Conservation (phyloP, 2,329 filamentous ascomycete genomes). For the Fusarium algeriense region DNA sequence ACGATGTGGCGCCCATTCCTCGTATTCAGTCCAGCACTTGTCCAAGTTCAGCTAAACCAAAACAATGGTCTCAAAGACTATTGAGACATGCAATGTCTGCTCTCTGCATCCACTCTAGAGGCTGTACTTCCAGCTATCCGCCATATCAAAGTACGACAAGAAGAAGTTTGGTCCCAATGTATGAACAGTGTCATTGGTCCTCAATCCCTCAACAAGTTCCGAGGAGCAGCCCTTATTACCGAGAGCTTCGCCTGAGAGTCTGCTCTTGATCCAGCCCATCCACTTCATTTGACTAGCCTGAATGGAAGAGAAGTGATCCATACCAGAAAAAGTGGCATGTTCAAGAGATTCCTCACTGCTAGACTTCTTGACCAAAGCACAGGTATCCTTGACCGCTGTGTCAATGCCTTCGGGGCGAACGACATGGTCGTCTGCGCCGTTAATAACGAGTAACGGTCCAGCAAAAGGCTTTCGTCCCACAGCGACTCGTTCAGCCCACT, state of each 20-base stretch:
- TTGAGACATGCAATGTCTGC: neutral
- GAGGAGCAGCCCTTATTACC: constrained; percentile 8
- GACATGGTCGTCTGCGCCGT: constrained; percentile 5
- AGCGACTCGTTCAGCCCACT: constrained; percentile 11
- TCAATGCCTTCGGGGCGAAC: constrained; percentile 20
- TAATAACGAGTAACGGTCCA: neutral
- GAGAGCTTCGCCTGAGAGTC: neutral
- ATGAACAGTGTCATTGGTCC: constrained; percentile 6
- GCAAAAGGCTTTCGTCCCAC: neutral
- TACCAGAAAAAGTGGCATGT: constrained; percentile 1
- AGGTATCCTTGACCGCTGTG: constrained; percentile 5
- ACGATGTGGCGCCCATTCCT: neutral
- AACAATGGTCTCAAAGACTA: neutral
- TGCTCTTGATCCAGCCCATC: constrained; percentile 34
- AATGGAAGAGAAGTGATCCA: constrained; percentile 33
- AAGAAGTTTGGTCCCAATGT: constrained; percentile 19
- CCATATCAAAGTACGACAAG: constrained; percentile 11
- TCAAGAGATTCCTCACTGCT: neutral
- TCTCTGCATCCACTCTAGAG: neutral
- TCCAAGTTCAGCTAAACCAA: neutral
- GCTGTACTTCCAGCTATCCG: constrained; percentile 15
- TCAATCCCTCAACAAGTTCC: neutral
- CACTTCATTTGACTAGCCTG: constrained; percentile 31
- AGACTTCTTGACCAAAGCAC: neutral
- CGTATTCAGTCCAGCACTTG: neutral